Evolutionary conservation across 1,284 basidiomycete species (phyloP).

Genomic region (Rhizoctonia solani): DNA sequence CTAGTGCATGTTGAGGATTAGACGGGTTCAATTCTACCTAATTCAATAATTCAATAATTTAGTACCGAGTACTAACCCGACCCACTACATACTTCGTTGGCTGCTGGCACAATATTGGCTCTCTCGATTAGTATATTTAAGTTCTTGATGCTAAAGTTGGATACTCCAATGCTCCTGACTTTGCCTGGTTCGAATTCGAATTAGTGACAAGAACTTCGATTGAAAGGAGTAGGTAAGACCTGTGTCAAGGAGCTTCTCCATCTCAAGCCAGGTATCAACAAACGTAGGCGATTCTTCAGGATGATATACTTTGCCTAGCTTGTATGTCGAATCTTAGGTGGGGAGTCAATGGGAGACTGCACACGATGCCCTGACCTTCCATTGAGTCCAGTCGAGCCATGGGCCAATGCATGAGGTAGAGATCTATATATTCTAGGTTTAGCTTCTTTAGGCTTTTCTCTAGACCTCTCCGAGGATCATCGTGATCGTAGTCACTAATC

Average conservation of each 20-base stretch:
- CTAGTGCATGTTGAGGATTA: conserved; percentile 60
- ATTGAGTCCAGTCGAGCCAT: background rate
- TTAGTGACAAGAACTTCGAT: no score
- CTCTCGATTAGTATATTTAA: conserved; percentile 40
- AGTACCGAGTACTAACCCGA: background rate
- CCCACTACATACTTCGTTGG: conserved; percentile 46
- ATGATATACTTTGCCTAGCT: conserved; percentile 11
- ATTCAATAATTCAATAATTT: background rate
- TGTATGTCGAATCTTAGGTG: no score
- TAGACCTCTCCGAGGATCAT: conserved; percentile 56
- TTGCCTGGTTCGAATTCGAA: conserved; percentile 39
- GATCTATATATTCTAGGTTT: conserved; percentile 65
- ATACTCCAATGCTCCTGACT: conserved; percentile 46
- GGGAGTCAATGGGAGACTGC: no score
- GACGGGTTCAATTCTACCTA: conserved; percentile 61
- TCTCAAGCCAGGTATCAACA: conserved; percentile 53
- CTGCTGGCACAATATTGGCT: conserved; percentile 45
- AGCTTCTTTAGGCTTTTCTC: conserved; percentile 61
- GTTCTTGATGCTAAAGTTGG: conserved; percentile 37
- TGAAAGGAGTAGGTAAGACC: no score
- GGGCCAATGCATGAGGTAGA: conserved; percentile 72
- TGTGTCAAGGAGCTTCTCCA: conserved; percentile 50
- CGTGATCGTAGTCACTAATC: conserved; percentile 50
- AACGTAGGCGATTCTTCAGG: conserved; percentile 42
- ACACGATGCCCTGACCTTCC: background rate